Percentiles rank a stretch among this genome's conserved stretches.
phyloP scores from a whole-genome alignment of 2,329 filamentous ascomycete genomes.

The Coleophoma crateriformis region DNA sequence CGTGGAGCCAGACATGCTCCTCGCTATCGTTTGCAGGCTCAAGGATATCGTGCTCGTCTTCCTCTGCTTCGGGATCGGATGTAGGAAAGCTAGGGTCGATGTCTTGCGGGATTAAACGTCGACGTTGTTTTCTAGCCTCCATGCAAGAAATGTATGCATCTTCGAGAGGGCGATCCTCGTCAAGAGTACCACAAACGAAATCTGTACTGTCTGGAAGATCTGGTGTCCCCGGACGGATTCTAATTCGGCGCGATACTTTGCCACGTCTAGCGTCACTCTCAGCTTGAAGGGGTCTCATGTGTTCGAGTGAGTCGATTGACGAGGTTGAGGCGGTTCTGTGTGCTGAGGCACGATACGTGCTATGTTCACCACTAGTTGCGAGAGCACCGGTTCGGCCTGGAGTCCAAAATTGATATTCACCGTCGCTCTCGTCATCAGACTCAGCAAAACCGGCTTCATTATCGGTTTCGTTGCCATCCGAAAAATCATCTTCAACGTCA shows the following conservation, averaged over 20 bases:
- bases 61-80: conserved; percentile 84
- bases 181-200: conserved; percentile 96
- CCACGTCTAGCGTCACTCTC: conserved; percentile 3
- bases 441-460: conserved; percentile 64
- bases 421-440: conserved; percentile 62
- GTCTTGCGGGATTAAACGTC: conserved; percentile 86
- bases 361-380: conserved; percentile 11
- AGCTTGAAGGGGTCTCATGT: conserved; percentile 18
- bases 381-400: conserved; percentile 30
- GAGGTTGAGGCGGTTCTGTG: conserved; percentile 50
- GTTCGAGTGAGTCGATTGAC: conserved; percentile 45
- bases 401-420: conserved; percentile 59
- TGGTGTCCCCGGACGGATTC: conserved; percentile 63
- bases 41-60: conserved; percentile 62
- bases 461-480: conserved; percentile 61
- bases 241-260: conserved; percentile 29
- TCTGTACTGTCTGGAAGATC: conserved; percentile 96
- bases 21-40: conserved; percentile 58
- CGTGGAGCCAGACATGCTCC: conserved; percentile 63
- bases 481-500: conserved; percentile 68
- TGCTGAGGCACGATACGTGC: conserved; percentile 20
- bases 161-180: conserved; percentile 92
- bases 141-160: conserved; percentile 85
- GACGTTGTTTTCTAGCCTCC: conserved; percentile 76
- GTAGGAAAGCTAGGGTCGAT: conserved; percentile 97